phyloP scores from a whole-genome alignment of 805 yeast genomes.

The Wickerhamiella azyma region DNA sequence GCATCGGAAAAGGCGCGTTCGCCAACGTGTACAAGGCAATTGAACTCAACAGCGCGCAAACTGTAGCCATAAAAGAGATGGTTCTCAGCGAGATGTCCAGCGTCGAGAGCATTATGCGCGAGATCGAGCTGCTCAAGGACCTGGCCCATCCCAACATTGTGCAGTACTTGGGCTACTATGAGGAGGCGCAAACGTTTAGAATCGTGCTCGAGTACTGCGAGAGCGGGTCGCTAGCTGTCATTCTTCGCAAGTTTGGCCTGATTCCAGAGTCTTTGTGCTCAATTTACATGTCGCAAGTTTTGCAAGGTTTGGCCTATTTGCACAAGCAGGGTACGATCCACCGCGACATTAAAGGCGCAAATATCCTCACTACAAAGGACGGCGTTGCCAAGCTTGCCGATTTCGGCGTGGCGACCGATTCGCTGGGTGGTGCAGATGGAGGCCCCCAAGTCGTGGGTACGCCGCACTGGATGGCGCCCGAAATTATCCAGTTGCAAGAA shows the following conservation, averaged over 20 bases:
- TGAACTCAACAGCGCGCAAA: constrained; percentile 48
- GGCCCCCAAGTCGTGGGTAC: constrained; percentile 50
- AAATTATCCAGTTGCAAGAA: constrained; percentile 58
- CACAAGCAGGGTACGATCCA: constrained; percentile 67
- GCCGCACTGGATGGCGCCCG: constrained; percentile 99
- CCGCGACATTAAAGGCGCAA: constrained; percentile 67
- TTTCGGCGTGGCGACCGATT: constrained; percentile 55
- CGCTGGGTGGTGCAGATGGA: constrained; percentile 11
- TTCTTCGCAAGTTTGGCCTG: constrained; percentile 38
- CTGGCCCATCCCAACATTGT: constrained; percentile 55
- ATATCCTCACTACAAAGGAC: constrained; percentile 45
- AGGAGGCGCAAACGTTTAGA: constrained; percentile 38
- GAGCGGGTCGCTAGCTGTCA: constrained; percentile 50
- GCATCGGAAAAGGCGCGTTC: constrained; percentile 82
- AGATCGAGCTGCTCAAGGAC: constrained; percentile 49
- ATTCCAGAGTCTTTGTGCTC: constrained; percentile 43
- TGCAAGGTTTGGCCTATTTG: constrained; percentile 47
- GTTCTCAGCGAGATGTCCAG: constrained; percentile 32
- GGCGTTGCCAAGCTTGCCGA: constrained; percentile 62
- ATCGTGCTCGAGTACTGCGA: constrained; percentile 50
- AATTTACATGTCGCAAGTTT: constrained; percentile 38
- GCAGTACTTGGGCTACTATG: constrained; percentile 53
- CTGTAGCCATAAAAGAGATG: constrained; percentile 72
- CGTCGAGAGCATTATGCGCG: constrained; percentile 42
- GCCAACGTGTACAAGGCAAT: constrained; percentile 74